Evolutionary conservation across 768 basidiomycete species (phyloP).

Genomic region (Boletus edulis): DNA sequence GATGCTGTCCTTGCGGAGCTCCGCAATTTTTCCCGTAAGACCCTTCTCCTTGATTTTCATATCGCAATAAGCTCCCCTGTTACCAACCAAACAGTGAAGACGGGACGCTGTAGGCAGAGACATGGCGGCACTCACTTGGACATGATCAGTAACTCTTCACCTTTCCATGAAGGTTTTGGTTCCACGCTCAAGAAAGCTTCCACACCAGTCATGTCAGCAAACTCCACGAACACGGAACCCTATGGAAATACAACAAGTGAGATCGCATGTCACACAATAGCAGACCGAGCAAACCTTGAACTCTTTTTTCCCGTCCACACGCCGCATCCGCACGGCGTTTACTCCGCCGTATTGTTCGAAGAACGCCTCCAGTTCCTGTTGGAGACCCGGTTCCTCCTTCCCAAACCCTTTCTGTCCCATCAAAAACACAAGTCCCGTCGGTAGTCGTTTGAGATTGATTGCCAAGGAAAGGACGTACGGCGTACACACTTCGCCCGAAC

Average conservation of each 20-base stretch:
- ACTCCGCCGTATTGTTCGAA: slow-evolving; percentile 75
- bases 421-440: not conserved
- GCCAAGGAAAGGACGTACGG: slow-evolving; percentile 52
- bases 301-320: slow-evolving; percentile 70
- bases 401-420: slow-evolving; percentile 81
- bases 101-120: not conserved
- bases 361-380: slow-evolving; percentile 74
- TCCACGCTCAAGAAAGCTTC: slow-evolving; percentile 78
- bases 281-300: slow-evolving; percentile 68
- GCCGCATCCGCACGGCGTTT: slow-evolving; percentile 85
- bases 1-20: slow-evolving; percentile 54
- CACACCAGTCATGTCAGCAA: slow-evolving; percentile 63
- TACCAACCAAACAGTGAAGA: not conserved
- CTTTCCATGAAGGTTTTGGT: slow-evolving; percentile 80
- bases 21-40: slow-evolving; percentile 68
- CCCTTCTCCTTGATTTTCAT: slow-evolving; percentile 98
- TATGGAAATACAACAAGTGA: slow-evolving; percentile 29
- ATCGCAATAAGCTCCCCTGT: slow-evolving; percentile 81
- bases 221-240: slow-evolving; percentile 95
- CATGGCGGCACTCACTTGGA: slow-evolving; percentile 59
- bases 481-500: slow-evolving; percentile 85
- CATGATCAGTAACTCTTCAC: slow-evolving; percentile 77
- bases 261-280: not conserved
- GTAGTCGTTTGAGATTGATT: not conserved
- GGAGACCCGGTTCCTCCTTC: slow-evolving; percentile 59